Evolutionary conservation across 2,329 filamentous ascomycete genomes (phyloP).

Genomic region (Exophiala calicioides): DNA sequence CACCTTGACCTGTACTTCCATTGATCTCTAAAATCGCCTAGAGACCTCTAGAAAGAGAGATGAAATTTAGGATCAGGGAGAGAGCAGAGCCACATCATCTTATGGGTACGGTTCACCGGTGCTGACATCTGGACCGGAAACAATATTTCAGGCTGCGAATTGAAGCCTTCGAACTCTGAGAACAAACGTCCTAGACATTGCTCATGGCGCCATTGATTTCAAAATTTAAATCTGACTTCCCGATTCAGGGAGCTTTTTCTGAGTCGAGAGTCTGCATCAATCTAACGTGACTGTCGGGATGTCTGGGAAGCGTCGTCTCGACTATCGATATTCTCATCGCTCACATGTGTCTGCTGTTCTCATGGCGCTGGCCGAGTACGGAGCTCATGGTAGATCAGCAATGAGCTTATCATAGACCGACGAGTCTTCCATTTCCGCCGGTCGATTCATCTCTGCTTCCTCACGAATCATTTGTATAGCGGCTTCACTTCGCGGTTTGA

Average conservation of each 20-base stretch:
- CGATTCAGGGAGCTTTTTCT: neutral
- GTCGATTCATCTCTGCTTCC: conserved; percentile 11
- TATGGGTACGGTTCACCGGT: neutral
- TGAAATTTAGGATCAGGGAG: neutral
- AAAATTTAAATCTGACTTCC: neutral
- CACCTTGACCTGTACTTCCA: neutral
- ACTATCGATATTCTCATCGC: neutral
- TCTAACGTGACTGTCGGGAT: neutral
- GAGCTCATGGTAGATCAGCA: neutral
- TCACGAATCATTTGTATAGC: conserved; percentile 1
- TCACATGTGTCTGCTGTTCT: neutral
- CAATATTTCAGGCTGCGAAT: neutral
- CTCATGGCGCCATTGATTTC: neutral
- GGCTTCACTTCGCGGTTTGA: conserved; percentile 7
- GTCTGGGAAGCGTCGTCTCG: neutral
- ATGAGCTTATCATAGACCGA: conserved; percentile 8
- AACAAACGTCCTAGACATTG: neutral
- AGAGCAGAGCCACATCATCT: neutral
- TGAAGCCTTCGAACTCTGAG: neutral
- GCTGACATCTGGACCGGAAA: neutral
- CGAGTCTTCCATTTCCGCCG: conserved; percentile 10
- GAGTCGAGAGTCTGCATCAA: neutral
- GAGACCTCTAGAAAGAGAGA: neutral
- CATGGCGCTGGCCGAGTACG: neutral
- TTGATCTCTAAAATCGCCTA: no score